Evolutionary conservation across 805 yeast species (phyloP).

Genomic region (Kodamaea jinghongensis): DNA sequence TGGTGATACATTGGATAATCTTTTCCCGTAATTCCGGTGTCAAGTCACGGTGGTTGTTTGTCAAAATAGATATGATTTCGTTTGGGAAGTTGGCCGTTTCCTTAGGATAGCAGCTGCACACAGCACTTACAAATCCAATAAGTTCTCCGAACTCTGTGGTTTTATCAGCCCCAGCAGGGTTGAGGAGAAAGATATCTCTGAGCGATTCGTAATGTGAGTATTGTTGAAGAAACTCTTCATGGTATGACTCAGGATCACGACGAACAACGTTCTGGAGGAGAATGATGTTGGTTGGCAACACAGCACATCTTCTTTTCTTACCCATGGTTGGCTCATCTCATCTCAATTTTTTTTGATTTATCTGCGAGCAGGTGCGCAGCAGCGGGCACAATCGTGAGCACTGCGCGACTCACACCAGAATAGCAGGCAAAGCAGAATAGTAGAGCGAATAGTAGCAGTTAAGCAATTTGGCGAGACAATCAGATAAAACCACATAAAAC

Average conservation of each 20-base stretch:
- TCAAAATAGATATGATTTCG: conserved; percentile 67
- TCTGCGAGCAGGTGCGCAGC: no score
- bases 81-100: conserved; percentile 84
- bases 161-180: conserved; percentile 56
- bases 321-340: conserved; percentile 52
- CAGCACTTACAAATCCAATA: conserved; percentile 89
- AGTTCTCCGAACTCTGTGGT: conserved; percentile 75
- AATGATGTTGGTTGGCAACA: conserved; percentile 89
- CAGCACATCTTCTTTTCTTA: conserved; percentile 85
- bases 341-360: not conserved
- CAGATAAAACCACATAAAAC: no score
- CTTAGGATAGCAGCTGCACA: conserved; percentile 83
- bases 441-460: no score
- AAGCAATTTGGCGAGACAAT: no score
- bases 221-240: conserved; percentile 91
- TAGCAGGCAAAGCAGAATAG: no score
- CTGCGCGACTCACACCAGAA: no score
- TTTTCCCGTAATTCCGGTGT: conserved; percentile 88
- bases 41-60: conserved; percentile 75
- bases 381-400: no score
- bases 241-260: conserved; percentile 91
- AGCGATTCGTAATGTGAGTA: conserved; percentile 89
- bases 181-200: conserved; percentile 78
- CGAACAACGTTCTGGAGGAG: conserved; percentile 87
- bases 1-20: conserved; percentile 81